Evolutionary conservation across 2,329 filamentous ascomycete species (phyloP).

Genomic region (Phoma herbarum): DNA sequence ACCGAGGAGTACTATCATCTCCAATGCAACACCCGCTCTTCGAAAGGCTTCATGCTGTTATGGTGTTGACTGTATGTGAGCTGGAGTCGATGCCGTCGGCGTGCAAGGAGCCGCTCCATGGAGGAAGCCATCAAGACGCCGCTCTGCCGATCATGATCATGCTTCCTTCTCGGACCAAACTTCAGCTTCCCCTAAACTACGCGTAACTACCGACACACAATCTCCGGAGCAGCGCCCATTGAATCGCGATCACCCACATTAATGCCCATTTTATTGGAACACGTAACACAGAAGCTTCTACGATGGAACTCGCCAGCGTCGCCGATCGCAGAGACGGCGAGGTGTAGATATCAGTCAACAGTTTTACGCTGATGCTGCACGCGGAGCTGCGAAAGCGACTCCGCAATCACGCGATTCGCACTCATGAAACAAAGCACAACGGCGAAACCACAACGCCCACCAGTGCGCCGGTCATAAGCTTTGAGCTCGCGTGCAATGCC

Average conservation of each 20-base stretch:
- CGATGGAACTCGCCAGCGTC: constrained; percentile 1
- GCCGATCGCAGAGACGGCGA: constrained; percentile 16
- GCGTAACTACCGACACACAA: constrained; percentile 6
- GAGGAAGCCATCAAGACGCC: background rate
- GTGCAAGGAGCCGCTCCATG: background rate
- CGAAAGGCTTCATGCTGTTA: background rate
- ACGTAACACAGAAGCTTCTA: constrained; percentile 3
- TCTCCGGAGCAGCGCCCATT: constrained; percentile 15
- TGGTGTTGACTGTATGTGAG: background rate
- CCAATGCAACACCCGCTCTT: background rate
- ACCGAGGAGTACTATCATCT: background rate
- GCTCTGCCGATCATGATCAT: constrained; percentile 2
- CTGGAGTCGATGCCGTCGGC: background rate
- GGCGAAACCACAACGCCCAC: constrained; percentile 1
- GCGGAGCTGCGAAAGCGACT: background rate
- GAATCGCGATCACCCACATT: constrained; percentile 5
- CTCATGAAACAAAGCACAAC: constrained; percentile 14
- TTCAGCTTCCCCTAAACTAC: constrained; percentile 3
- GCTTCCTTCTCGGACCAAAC: constrained; percentile 3
- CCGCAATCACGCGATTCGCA: background rate
- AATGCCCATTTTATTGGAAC: constrained; percentile 1
- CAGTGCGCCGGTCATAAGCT: constrained; percentile 16
- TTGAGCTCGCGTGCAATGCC: constrained; percentile 6
- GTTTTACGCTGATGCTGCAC: background rate
- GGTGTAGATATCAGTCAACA: background rate